Evolutionary conservation across 768 basidiomycete species (phyloP).

Genomic region (Tulasnella calospora): DNA sequence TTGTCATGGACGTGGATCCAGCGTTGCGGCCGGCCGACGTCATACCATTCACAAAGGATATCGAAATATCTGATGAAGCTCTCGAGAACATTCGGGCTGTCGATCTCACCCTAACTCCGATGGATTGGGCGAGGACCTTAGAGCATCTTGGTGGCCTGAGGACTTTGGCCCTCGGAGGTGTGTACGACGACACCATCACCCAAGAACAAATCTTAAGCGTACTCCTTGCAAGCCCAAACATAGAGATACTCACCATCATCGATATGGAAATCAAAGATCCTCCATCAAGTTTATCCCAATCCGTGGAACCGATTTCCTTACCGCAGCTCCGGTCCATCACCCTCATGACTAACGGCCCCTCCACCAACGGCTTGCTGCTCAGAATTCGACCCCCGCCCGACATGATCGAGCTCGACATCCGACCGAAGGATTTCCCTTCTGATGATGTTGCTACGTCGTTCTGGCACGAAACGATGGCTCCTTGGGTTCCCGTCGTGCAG

Average conservation of each 20-base stretch:
- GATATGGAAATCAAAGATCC: neutral
- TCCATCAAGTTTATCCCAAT: too few relatives aligned
- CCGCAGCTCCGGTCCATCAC: neutral
- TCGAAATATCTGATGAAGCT: neutral
- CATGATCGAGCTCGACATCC: neutral
- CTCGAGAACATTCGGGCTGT: neutral
- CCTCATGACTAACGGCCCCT: neutral
- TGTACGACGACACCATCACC: neutral
- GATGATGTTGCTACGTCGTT: neutral
- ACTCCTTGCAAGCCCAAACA: neutral
- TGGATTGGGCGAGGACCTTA: neutral
- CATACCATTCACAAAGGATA: neutral
- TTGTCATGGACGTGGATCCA: neutral
- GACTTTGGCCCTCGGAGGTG: neutral
- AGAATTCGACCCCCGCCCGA: neutral
- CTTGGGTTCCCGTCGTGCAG: neutral
- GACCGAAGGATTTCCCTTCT: neutral
- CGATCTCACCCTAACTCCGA: neutral
- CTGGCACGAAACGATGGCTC: neutral
- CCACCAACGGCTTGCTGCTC: neutral
- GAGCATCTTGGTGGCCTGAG: neutral
- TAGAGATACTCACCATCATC: neutral
- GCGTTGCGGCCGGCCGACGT: neutral
- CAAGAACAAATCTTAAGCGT: neutral
- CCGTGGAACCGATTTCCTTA: neutral